These are phyloP conservation scores for Aethionema arabicum DNA, from an alignment of 345 rosid species.

Conservation along the genomic window DNA sequence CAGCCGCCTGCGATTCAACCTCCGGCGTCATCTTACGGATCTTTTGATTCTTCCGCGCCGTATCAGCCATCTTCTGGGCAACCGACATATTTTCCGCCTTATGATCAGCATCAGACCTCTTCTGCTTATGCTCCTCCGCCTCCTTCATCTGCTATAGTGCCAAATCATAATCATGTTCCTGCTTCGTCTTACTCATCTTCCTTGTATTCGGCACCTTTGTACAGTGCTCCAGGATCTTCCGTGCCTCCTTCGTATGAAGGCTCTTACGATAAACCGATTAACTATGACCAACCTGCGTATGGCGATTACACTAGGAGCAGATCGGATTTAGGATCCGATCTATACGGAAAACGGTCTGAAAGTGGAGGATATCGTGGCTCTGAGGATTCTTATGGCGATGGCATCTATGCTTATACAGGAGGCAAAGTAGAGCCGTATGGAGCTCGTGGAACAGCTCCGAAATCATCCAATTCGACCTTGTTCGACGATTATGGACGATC, in stretches of 20 bases:
- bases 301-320: constrained; percentile 45
- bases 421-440: constrained; percentile 91
- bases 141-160: constrained; percentile 24
- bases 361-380: constrained; percentile 43
- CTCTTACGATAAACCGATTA: constrained; percentile 51
- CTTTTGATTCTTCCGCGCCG: constrained; percentile 61
- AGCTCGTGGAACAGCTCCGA: constrained; percentile 86
- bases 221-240: constrained; percentile 41
- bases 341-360: constrained; percentile 60
- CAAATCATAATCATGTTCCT: constrained; percentile 37
- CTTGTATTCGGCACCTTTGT: constrained; percentile 43
- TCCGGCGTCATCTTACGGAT: constrained; percentile 47
- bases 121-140: constrained; percentile 45
- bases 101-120: constrained; percentile 61
- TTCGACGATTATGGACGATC: constrained; percentile 96
- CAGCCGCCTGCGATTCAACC: constrained; percentile 38
- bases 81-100: constrained; percentile 52
- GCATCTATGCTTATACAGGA: constrained; percentile 81
- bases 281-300: constrained; percentile 52
- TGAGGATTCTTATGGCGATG: constrained; percentile 75
- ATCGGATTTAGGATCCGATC: constrained; percentile 61
- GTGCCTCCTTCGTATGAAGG: constrained; percentile 45
- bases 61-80: constrained; percentile 53
- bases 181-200: constrained; percentile 47
- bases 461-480: constrained; percentile 62